Evolutionary conservation across 2,329 filamentous ascomycete species (phyloP), one percentile per base, ranked within the genome.

Genomic region (Apiospora sp.): DNA sequence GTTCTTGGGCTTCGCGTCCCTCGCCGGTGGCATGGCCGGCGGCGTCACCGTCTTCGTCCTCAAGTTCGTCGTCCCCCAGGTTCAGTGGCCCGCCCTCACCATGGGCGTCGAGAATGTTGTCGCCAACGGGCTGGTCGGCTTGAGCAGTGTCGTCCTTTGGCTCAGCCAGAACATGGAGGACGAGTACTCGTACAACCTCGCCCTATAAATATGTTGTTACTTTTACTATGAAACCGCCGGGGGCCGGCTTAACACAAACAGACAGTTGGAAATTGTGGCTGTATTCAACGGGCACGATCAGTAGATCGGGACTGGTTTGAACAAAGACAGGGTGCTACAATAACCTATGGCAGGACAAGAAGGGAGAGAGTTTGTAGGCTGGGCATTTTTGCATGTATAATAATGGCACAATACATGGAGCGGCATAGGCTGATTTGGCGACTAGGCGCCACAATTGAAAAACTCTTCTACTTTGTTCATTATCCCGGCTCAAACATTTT

Each of bases 91-190:
- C 41, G 89, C 89, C 78, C 81, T 92, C 77, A 84, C 86, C 74
- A 92, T 92, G 90, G 90, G 90, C 24, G 85, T 91, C 72, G 89
- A 91, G 83, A 92, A 92, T 75, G 85, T 92, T n/a, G 84, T 92
- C 48, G 88, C 89, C 75, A 92, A 92, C 82, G 89, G 84, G 37
- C 83, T 91, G 48, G 90, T 92, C 71, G 90, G 90, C 71, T 80
- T 91, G 71, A 91, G 89, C 82, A 88, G 88, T 30, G 90, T 91
- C 68, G 87, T 92, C 73, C 86, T 92, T 58, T 92, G 91, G 91
- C 82, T 92, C 71, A 91, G 88, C 82, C 91, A 92, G 85, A 92
- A 92, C 78, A 92, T 92, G 89, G 91, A 92, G 84, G 91, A 92
- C 78, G 91, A 92, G 82, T 92, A 92, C 77, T 87, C 90, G 67